Base-by-base conservation (phyloP, 495 filamentous ascomycete species). In the Hypomontagnella monticulosa region DNA sequence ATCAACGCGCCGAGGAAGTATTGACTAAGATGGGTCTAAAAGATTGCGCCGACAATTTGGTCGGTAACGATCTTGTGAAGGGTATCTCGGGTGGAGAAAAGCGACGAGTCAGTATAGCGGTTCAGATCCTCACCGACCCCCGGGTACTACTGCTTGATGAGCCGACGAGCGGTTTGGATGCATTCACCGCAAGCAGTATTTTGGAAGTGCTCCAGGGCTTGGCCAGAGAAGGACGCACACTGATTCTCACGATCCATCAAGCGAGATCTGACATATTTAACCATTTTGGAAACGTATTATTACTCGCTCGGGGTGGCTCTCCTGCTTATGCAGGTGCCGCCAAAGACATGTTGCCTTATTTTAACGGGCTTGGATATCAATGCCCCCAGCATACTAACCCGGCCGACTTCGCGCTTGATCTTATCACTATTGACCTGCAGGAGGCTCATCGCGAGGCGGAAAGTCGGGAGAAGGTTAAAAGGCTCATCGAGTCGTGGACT, bases 51-150 rank as follows among this genome's bases (percentile, higher is more conserved):
- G 87, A 91, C 67, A 90, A 89, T 50, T 67, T 91, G 0, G 85
- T 93, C 37, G 90, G 90, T 15, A 86, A 82, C 66, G 87, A 91
- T 4, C 75, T 89, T 16, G 78, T 88, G 56, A 93, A 92, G 70
- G 90, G 90, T 0, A 92, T 92, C 52, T 91, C 88, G 44, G 90
- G 90, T 9, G 90, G 90, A 18, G 89, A 93, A 75, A 91, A 91
- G 73, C 78, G 90, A 18, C 78, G 90, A 58, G 88, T 92, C 8
- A 86, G 88, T 4, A 92, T 93, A 66, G 90, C 88, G 4, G 85
- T 91, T 6, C 90, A 93, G 63, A 86, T 92, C 54, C 79, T 92
- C 23, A 91, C 88, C 3, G 88, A 91, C 44, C 90, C 90, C 1
- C 82, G 83, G 32, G 83, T 92, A 5, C 73, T 93, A 10, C 71